phyloP scores from a whole-genome alignment of 306 rosid species.

The Carpinus fangiana region DNA sequence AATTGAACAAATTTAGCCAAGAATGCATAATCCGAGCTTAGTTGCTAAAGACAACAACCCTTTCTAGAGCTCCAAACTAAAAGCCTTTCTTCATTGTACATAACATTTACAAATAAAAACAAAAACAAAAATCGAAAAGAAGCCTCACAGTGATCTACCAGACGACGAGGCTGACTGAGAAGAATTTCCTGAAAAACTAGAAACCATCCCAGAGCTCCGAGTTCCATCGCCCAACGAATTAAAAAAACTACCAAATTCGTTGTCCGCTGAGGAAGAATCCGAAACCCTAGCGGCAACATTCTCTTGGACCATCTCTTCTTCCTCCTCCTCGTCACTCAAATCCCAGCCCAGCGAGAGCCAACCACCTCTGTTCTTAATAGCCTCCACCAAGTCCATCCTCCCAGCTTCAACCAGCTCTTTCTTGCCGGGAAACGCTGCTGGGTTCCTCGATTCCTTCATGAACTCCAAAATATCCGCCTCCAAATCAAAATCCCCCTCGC shows the following conservation, averaged over 20 bases:
- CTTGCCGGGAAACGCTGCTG: conserved; percentile 66
- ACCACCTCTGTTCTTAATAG: conserved; percentile 65
- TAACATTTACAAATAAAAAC: conserved; percentile 15
- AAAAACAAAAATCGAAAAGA: neutral
- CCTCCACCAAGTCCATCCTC: conserved; percentile 76
- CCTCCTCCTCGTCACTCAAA: conserved; percentile 40
- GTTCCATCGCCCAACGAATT: conserved; percentile 21
- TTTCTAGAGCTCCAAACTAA: neutral
- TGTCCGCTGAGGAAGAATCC: neutral
- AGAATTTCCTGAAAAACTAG: conserved; percentile 27
- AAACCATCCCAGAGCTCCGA: conserved; percentile 29
- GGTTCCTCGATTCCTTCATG: conserved; percentile 67
- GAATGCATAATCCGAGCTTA: neutral
- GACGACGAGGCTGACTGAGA: conserved; percentile 38
- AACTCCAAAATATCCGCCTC: conserved; percentile 83
- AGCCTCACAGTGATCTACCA: conserved; percentile 64
- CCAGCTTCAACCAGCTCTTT: conserved; percentile 73
- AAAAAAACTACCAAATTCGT: conserved; percentile 16
- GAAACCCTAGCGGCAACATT: neutral
- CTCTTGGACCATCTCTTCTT: conserved; percentile 8
- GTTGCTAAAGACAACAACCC: neutral
- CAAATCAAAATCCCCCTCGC: conserved; percentile 52
- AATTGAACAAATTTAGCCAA: neutral
- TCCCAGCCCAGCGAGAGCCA: conserved; percentile 94
- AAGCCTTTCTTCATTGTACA: neutral